These are phyloP conservation scores for Cucumis sativus DNA, from an alignment of 306 rosid species.

Conservation along the genomic window DNA sequence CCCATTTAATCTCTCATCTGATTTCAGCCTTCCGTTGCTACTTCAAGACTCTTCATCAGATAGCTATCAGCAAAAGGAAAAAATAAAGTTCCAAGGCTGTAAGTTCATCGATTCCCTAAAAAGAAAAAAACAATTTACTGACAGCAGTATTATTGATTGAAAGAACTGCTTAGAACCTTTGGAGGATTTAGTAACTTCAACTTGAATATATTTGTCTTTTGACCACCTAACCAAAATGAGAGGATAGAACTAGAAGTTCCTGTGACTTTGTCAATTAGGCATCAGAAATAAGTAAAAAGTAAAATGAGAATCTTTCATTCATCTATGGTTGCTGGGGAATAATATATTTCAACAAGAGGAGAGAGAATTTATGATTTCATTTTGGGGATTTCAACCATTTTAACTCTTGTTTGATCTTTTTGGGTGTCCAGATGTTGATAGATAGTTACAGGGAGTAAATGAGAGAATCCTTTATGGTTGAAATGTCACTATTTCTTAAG, in stretches of 20 bases:
- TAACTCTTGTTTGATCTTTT: neutral
- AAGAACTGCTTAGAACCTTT: neutral
- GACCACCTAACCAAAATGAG: neutral
- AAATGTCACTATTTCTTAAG: conserved; percentile 15
- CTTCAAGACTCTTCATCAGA: conserved; percentile 9
- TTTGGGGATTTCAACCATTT: neutral
- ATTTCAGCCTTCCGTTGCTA: neutral
- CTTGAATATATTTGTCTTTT: neutral
- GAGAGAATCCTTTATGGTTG: conserved; percentile 14
- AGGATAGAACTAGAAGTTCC: neutral
- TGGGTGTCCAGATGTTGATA: neutral
- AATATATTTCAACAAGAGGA: neutral
- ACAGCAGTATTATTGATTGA: neutral
- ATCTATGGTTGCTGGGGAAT: neutral
- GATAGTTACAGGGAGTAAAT: conserved; percentile 3
- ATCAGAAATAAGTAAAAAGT: neutral
- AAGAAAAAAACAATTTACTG: neutral
- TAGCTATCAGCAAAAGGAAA: neutral
- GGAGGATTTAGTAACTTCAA: neutral
- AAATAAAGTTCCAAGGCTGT: neutral
- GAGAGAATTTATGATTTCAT: neutral
- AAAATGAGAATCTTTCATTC: neutral
- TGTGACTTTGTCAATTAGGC: neutral
- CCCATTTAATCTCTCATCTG: neutral
- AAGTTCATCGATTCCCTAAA: neutral